Evolutionary conservation across 2,329 filamentous ascomycete species (phyloP), one percentile per base, ranked within the genome.

Genomic region (Cladophialophora bantiana): DNA sequence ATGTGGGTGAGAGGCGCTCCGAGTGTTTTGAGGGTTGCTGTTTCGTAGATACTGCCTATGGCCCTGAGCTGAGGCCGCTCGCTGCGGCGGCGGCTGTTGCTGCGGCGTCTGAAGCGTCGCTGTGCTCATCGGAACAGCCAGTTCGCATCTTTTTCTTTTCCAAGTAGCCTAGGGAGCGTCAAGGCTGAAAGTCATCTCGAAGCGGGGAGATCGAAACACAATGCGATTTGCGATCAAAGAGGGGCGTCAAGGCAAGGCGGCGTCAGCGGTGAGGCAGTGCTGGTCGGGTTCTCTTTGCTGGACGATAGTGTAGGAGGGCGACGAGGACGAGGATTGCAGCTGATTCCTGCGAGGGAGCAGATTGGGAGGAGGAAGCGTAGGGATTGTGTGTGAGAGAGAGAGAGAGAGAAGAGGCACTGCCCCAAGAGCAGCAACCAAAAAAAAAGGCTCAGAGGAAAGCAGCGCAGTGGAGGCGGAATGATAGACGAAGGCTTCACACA

Each of bases 121-220:
- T 66, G 70, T 72, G 70, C 68, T 72, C 71, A 72, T 73, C 68
- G 67, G 69, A 59, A 65, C 66, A 71, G 65, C 69, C 62, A 67
- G 63, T 62, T 65, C 50, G 69, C 71, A 72, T 68, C 54, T 68
- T 68, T 64, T 60, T 66, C 52, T 36, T 35, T 55, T 35, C 26
- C 53, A 55, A 55, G n/a, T 61, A 59, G 71, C 68, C 70, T 74
- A 66, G 72, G 68, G 52, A 67, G 68, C 62, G 72, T 70, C 12
- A 72, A 73, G 64, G 74, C 74, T 71, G 72, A 74, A 18, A 69
- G 69, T 55, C 75, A 67, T 68, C 61, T 59, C 35, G 38, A 42
- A 54, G 42, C 15, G 58, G 68, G 42, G 42, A 31, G 45, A 68
- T 55, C 32, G 50, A 59, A 56, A 36, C 15, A 20, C 54, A 50